Evolutionary conservation across 768 basidiomycete species (phyloP).

Genomic region (Tulasnella sp.): DNA sequence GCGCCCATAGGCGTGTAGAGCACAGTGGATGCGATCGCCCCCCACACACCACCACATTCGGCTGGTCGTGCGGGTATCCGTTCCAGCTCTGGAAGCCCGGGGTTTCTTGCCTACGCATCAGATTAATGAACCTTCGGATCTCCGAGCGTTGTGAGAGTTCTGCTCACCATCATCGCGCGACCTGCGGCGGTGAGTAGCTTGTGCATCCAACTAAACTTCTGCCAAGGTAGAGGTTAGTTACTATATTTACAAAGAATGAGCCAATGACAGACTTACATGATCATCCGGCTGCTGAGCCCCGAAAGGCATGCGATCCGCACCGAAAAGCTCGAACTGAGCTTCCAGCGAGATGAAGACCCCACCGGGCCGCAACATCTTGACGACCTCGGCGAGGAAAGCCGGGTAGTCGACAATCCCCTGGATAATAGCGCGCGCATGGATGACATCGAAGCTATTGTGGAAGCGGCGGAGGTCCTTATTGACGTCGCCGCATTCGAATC

Average conservation of each 20-base stretch:
- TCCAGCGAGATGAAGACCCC: constrained; percentile 19
- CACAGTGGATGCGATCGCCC: background rate
- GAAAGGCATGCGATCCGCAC: background rate
- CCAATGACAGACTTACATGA: background rate
- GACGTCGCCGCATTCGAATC: constrained; percentile 16
- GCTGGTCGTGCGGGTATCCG: background rate
- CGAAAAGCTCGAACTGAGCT: constrained; percentile 6
- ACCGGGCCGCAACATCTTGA: constrained; percentile 5
- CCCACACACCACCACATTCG: background rate
- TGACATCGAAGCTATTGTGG: constrained; percentile 9
- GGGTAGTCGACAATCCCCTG: constrained; percentile 12
- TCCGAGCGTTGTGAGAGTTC: background rate
- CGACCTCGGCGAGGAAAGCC: background rate
- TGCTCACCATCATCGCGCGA: background rate
- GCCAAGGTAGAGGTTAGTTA: background rate
- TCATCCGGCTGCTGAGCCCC: background rate
- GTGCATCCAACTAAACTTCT: constrained; percentile 5
- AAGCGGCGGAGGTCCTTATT: constrained; percentile 1
- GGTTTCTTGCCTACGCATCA: background rate
- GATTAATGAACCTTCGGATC: background rate
- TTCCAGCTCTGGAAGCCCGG: background rate
- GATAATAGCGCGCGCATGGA: constrained; percentile 7
- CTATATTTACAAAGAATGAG: background rate
- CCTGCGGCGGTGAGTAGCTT: background rate
- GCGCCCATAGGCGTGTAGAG: background rate